These are phyloP conservation scores for Tetrahymena borealis DNA, from an alignment of 73 alveolate genomes.

Conservation along the genomic window DNA sequence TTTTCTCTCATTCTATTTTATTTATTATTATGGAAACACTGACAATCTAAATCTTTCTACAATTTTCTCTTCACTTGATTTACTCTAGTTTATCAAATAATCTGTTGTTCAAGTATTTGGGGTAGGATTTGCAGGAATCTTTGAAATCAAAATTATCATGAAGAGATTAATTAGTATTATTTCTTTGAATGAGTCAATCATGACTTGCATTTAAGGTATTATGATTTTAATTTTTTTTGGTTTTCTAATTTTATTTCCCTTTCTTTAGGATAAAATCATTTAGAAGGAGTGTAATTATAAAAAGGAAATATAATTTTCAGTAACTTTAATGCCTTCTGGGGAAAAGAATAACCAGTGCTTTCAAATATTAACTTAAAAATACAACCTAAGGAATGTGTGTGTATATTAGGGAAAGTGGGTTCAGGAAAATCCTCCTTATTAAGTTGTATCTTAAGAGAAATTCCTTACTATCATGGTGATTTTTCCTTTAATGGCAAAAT, in stretches of 20 bases:
- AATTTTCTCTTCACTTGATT: neutral
- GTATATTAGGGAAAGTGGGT: slow-evolving; percentile 68
- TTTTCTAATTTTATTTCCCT: neutral
- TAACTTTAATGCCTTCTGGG: neutral
- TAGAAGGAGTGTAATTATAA: neutral
- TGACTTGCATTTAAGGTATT: neutral
- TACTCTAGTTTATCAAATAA: neutral
- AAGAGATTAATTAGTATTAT: neutral
- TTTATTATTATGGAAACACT: neutral
- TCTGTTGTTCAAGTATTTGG: neutral
- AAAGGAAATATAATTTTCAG: neutral
- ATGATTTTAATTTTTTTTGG: neutral
- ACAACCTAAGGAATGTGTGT: slow-evolving; percentile 31
- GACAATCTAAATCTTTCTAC: neutral
- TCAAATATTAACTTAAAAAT: slow-evolving; percentile 3
- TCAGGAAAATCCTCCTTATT: slow-evolving; percentile 64
- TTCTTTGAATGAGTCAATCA: neutral
- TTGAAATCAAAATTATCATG: neutral
- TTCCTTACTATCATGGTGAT: slow-evolving; percentile 13
- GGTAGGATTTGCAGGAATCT: neutral
- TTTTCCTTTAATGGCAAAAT: slow-evolving; percentile 49
- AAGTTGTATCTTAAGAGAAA: slow-evolving; percentile 42
- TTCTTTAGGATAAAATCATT: neutral
- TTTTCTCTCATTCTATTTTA: neutral
- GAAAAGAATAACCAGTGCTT: neutral